Conservation (phyloP, 345 rosid species). For the Arabis hirsuta region DNA sequence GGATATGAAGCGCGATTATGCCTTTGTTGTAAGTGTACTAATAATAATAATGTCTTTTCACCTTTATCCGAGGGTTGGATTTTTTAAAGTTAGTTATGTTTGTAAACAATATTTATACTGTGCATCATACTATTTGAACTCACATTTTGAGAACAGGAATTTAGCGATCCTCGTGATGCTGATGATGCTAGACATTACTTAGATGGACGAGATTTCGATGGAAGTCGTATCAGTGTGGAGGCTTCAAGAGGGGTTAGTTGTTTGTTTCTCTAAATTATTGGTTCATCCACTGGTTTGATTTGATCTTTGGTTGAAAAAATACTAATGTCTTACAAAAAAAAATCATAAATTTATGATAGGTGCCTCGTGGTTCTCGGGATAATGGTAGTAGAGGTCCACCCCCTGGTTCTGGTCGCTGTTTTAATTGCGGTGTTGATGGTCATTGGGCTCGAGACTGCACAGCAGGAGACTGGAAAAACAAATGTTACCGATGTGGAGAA, state of each 20-base stretch:
- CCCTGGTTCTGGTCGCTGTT: constrained; percentile 96
- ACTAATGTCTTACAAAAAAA: background rate
- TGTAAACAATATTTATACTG: constrained; percentile 5
- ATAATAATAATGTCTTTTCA: background rate
- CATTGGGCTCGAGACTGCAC: constrained; percentile 99
- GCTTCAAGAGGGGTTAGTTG: constrained; percentile 77
- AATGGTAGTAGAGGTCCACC: constrained; percentile 83
- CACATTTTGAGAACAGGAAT: constrained; percentile 65
- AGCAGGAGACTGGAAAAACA: constrained; percentile 97
- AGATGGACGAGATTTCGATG: constrained; percentile 83
- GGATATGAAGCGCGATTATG: constrained; percentile 99
- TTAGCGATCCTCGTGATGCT: constrained; percentile 93
- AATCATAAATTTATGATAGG: constrained; percentile 45
- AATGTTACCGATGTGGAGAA: constrained; percentile 96
- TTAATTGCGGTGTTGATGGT: constrained; percentile 96
- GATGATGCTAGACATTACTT: constrained; percentile 86
- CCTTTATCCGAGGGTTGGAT: background rate
- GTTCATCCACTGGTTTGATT: background rate
- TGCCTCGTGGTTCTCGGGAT: constrained; percentile 78
- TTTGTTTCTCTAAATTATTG: background rate
- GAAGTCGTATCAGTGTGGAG: constrained; percentile 91
- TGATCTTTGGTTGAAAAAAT: background rate
- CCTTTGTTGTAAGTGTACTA: constrained; percentile 80
- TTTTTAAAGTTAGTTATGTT: background rate
- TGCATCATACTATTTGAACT: constrained; percentile 14